Conservation (phyloP, 345 rosid genomes). For the Aquilaria sinensis region DNA sequence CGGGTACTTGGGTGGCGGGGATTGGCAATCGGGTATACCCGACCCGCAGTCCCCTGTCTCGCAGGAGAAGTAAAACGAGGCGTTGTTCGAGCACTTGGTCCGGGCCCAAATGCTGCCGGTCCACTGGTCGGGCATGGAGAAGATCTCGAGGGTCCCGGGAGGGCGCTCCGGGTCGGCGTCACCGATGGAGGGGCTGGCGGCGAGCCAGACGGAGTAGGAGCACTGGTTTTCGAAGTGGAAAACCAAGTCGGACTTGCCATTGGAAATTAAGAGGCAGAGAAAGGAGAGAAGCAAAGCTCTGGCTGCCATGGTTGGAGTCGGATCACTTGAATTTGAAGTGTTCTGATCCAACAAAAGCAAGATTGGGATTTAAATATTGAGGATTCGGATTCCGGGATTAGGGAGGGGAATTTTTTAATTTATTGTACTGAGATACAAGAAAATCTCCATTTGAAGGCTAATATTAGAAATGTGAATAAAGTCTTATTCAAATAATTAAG, state of each 20-base stretch:
- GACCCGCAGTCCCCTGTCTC: conserved; percentile 26
- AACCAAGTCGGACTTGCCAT: conserved; percentile 7
- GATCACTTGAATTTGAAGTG: no score
- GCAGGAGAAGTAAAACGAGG: conserved; percentile 10
- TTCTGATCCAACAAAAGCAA: no score
- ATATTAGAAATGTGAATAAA: no score
- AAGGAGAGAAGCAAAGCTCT: neutral
- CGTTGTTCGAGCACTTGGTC: conserved; percentile 15
- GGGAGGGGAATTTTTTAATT: no score
- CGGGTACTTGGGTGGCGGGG: conserved; percentile 15
- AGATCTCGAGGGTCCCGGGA: conserved; percentile 13
- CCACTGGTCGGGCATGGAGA: conserved; percentile 22
- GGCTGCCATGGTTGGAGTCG: neutral
- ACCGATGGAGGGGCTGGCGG: conserved; percentile 21
- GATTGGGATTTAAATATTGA: no score
- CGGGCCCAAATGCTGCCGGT: conserved; percentile 17
- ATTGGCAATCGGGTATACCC: conserved; percentile 12
- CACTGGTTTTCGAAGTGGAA: conserved; percentile 19
- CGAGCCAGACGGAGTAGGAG: conserved; percentile 11
- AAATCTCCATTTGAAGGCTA: no score
- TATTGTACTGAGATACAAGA: no score
- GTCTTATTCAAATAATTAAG: no score
- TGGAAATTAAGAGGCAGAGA: neutral
- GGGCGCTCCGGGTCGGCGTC: conserved; percentile 1
- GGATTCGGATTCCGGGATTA: no score